Base-by-base conservation (phyloP, 192 early-diverging fungal species). In the Coemansia sp. region DNA sequence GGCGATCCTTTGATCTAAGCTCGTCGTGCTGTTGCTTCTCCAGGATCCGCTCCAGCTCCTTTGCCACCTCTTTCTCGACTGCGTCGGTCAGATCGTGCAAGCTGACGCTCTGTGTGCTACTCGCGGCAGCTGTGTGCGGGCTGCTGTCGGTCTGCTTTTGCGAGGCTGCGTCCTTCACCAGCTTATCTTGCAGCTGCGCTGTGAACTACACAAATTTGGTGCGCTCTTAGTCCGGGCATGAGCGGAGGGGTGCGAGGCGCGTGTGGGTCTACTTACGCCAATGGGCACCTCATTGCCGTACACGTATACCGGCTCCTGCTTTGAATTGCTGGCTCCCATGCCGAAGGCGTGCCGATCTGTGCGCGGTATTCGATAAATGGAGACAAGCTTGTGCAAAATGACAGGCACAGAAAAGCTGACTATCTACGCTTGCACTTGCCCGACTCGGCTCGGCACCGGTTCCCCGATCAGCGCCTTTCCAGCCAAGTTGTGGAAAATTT, bases 251-350 rank as follows among this genome's bases (percentile, higher is more conserved):
- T 39, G 9, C 4, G 9, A 3, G 17, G 30, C 28, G 10, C 48
- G 12, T 21, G 14, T 2, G 20, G 27, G 12, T 22, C 4, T 25
- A 71, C 74, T 77, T 70, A 71, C 74, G 19, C 64, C 68, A 29
- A 77, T 55, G 6, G 74, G 68, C 4, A 77, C 51, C 19, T 60
- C 47, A 56, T 47, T 54, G 29, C 54, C 59, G 48, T 77, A 77
- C 32, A 77, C 44, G 39, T 70, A 60, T 14, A 71, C 68, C n/a
- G 59, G 59, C 50, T 70, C 68, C 11, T 61, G 40, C 50, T 77
- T 75, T 14, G 72, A 75, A 41, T 75, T 75, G 49, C 56, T 52
- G 17, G 72, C 56, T 27, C 72, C 72, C 72, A 75, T 75, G 55
- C 34, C 10, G 36, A 8, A 35, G 11, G 34, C 15, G 30, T 28